phyloP scores from a whole-genome alignment of 2,329 filamentous ascomycete genomes.

The Penicillium verrucosum region DNA sequence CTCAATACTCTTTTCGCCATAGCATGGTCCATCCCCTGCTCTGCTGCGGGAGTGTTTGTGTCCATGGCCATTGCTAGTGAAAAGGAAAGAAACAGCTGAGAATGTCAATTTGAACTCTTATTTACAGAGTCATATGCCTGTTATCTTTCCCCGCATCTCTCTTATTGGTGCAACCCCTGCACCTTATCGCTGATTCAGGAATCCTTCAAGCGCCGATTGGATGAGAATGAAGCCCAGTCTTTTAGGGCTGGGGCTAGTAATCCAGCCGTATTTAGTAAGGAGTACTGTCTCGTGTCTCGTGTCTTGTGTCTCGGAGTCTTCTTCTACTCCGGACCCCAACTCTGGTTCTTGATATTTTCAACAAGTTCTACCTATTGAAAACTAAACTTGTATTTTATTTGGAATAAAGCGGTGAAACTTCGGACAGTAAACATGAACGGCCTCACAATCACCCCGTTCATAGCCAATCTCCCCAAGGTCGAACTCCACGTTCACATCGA shows the following conservation, averaged over 20 bases:
- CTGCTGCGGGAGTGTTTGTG: not conserved
- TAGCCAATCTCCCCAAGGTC: conserved; percentile 42
- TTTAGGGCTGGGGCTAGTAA: not conserved
- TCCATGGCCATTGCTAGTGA: not conserved
- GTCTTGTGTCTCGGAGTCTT: not conserved
- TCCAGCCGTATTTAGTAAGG: not conserved
- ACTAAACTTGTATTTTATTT: not conserved
- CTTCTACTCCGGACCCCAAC: not conserved
- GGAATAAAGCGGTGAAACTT: not conserved
- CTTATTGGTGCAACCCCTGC: not conserved
- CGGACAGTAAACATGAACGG: conserved; percentile 16
- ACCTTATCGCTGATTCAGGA: conserved; percentile 9
- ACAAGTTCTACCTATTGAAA: not conserved
- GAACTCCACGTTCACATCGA: conserved; percentile 51
- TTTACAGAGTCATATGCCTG: not conserved
- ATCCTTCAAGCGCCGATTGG: not conserved
- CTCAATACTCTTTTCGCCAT: conserved; percentile 40
- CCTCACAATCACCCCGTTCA: conserved; percentile 30
- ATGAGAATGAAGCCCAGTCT: not conserved
- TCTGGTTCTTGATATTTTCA: not conserved
- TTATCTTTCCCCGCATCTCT: conserved; percentile 19
- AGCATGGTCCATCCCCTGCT: conserved; percentile 11
- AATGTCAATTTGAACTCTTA: not conserved
- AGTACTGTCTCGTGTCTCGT: not conserved
- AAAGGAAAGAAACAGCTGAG: not conserved